Evolutionary conservation across 2,329 filamentous ascomycete species (phyloP), one percentile per base, ranked within the genome.

Genomic region (Hymenoscyphus linearis): DNA sequence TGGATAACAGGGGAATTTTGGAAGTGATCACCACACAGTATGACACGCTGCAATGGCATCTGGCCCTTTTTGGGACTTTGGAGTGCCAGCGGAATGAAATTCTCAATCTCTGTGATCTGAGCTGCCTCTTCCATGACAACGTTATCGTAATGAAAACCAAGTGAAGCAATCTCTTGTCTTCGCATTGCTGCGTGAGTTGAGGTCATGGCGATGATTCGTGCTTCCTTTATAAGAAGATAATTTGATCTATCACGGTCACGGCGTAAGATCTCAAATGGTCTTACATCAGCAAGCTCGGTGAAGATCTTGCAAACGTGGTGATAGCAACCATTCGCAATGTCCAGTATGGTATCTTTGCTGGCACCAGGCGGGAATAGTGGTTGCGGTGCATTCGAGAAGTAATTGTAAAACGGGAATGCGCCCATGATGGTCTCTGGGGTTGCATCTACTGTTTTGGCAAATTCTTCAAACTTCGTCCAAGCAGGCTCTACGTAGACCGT

Each of bases 121-220:
- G 95, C 95, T 4, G 95, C 93, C 80, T 99, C 95, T 78, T 99
- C 95, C 90, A 99, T 97, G 58, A 99, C 83, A 13, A 99, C 89
- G 66, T 96, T 99, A 78, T 98, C 93, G 70, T 99, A 99, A 68
- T 91, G 91, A 76, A 99, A 99, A 16, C 93, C 93, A n/a, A 98
- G 82, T 16, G 85, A 82, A 0, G 91, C 89, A 69, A 99, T 98
- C 70, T 98, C 93, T 65, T 91, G 86, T 65, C 93, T 83, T 64
- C 92, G 86, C 83, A 99, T 99, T 1, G 95, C 95, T 4, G 95
- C 96, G 74, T 99, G 95, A 0, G 96, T 99, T 3, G 93, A 96
- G 18, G 95, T 99, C 96, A 99, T 99, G 61, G 95, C 96, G 66
- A 99, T 88, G 65, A 99, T 95, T 37, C 95, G 88, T n/a, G 96